Conservation (phyloP, 768 basidiomycete genomes). For the Leccinellum rugosiceps region DNA sequence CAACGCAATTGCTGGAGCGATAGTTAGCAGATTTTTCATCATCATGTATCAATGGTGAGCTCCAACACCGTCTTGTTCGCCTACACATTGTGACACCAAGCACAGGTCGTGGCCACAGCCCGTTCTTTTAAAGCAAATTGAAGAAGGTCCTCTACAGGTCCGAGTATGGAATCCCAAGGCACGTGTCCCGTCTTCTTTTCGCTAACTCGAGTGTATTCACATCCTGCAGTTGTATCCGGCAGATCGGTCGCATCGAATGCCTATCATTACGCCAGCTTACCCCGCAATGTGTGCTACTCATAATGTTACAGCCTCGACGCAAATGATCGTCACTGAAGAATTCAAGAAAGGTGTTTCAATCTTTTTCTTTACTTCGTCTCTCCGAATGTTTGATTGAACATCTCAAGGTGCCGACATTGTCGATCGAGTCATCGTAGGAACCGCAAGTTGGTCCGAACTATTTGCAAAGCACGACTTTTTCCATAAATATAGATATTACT, state of each 20-base stretch:
- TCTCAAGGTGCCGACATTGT: slow-evolving; percentile 86
- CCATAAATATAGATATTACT: slow-evolving; percentile 92
- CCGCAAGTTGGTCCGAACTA: slow-evolving; percentile 86
- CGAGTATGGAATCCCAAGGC: slow-evolving; percentile 99
- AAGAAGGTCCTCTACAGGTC: slow-evolving; percentile 89
- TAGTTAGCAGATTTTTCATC: slow-evolving; percentile 97
- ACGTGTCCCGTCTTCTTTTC: slow-evolving; percentile 3
- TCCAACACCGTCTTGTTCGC: not conserved
- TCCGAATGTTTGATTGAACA: slow-evolving; percentile 12
- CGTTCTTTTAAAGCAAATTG: slow-evolving; percentile 94
- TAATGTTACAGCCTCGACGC: slow-evolving; percentile 93
- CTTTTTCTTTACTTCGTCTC: not conserved
- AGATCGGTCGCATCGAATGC: slow-evolving; percentile 96
- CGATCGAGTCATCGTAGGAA: slow-evolving; percentile 84
- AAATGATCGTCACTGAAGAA: slow-evolving; percentile 94
- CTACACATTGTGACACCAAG: slow-evolving; percentile 7
- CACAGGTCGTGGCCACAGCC: slow-evolving; percentile 98
- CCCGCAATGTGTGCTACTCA: slow-evolving; percentile 99
- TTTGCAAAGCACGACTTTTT: slow-evolving; percentile 97
- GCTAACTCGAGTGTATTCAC: not conserved
- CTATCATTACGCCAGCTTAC: slow-evolving; percentile 98
- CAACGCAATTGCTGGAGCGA: slow-evolving; percentile 88
- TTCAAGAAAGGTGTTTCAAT: slow-evolving; percentile 74
- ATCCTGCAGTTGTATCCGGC: slow-evolving; percentile 75
- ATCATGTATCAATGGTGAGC: slow-evolving; percentile 97